Base-by-base conservation (phyloP, 192 early-diverging fungal genomes). In the Coemansia sp. region DNA sequence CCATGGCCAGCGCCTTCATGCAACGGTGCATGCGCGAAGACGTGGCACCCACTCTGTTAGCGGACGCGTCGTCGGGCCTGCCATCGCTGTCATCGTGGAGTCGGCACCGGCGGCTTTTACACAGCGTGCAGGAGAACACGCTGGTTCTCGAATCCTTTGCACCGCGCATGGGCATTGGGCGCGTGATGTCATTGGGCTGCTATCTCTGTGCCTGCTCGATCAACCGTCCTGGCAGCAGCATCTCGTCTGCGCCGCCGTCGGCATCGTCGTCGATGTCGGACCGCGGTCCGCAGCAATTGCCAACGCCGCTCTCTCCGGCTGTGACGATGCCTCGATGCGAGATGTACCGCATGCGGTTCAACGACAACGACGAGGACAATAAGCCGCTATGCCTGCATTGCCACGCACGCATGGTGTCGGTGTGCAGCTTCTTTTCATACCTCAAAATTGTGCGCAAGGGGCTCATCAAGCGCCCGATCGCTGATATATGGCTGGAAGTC, bases 381-480 rank as follows among this genome's bases (percentile, higher is more conserved):
- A 72, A 72, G 53, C 62, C 69, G 18, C 49, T 72, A 53, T 65
- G 62, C 53, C 32, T 39, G 2, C 62, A 58, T 39, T 65, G 62
- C 50, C 69, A 72, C 28, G 48, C 30, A 9, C 68, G 68, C 30
- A 72, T 72, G 69, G 63, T 72, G 14, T 35, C 69, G 1, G 58
- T 72, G 43, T 72, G 69, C 62, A 72, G 69, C 62, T 72, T 72
- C 58, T 72, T 65, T 42, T 36, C 62, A 27, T 72, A 72, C 36
- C 54, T 72, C 33, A 55, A 60, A 26, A 72, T 65, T 14, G 69
- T 65, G 13, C 69, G 69, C 45, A 55, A 64, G 49, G 62, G 69
- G 11, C 58, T 72, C 19, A 72, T 61, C 53, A 64, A 65, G 46
- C 62, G 69, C 17, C 69, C 69, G 10, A 65, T 72, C 27, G 62